Evolutionary conservation across 129 eudicot genomes (phyloP).

Genomic region (Solidago caesia): DNA sequence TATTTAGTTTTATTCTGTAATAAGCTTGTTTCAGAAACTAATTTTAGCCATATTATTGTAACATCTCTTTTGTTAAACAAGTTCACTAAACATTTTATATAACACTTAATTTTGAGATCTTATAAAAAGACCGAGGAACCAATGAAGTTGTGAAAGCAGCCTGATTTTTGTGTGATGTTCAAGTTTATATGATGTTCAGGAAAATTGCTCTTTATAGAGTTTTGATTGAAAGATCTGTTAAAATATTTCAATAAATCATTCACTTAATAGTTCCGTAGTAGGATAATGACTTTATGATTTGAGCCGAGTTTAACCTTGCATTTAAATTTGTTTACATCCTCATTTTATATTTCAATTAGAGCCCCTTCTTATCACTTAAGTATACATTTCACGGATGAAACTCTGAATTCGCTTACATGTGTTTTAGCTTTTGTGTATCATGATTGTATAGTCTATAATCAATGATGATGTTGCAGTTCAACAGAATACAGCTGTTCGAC

Average conservation of each 20-base stretch:
- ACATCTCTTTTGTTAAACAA: background rate
- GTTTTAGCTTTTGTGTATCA: too few species aligned
- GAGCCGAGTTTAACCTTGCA: background rate
- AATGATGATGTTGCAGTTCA: slow-evolving; percentile 38
- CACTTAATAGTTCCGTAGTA: background rate
- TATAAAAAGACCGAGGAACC: too few species aligned
- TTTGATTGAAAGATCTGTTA: background rate
- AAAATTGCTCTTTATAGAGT: background rate
- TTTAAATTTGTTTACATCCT: slow-evolving; percentile 8
- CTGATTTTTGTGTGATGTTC: too few species aligned
- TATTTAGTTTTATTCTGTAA: background rate
- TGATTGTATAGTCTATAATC: background rate
- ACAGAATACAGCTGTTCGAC: slow-evolving; percentile 51
- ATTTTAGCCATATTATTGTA: background rate
- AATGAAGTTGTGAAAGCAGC: too few species aligned
- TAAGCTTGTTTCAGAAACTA: too few species aligned
- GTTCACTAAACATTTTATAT: too few species aligned
- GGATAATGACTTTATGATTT: background rate
- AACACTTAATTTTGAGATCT: too few species aligned
- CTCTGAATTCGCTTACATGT: too few species aligned
- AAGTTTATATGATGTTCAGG: background rate
- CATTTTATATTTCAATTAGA: background rate
- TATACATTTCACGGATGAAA: too few species aligned
- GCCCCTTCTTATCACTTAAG: background rate
- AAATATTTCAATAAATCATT: background rate